Evolutionary conservation across 2,329 filamentous ascomycete species (phyloP).

Genomic region (Pleoardoris graminearum): DNA sequence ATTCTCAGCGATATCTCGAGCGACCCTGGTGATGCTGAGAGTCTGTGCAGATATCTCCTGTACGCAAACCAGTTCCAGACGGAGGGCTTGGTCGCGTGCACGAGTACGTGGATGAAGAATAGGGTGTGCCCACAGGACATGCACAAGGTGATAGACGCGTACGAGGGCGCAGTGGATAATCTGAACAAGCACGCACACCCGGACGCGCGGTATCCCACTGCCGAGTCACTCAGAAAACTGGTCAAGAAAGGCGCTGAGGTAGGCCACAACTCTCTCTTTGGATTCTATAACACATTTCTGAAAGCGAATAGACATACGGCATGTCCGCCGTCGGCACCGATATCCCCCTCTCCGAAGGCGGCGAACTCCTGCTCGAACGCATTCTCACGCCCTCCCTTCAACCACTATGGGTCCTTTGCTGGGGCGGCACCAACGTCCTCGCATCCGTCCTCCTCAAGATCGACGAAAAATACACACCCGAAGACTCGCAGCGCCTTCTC

Average conservation of each 20-base stretch:
- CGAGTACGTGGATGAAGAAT: conserved; percentile 47
- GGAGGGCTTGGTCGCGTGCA: conserved; percentile 45
- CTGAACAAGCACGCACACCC: conserved; percentile 54
- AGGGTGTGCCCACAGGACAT: conserved; percentile 41
- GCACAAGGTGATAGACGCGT: conserved; percentile 42
- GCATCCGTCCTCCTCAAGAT: conserved; percentile 54
- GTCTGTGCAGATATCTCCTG: conserved; percentile 43
- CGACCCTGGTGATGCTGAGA: conserved; percentile 47
- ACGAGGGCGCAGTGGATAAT: conserved; percentile 46
- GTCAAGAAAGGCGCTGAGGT: conserved; percentile 41
- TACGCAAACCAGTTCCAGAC: conserved; percentile 47
- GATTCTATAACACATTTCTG: too few relatives aligned
- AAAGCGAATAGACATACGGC: conserved; percentile 37
- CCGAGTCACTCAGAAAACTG: conserved; percentile 28
- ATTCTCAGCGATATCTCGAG: conserved; percentile 48
- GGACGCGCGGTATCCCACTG: conserved; percentile 35
- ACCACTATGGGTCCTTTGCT: conserved; percentile 57
- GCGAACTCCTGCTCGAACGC: conserved; percentile 50
- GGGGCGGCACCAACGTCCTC: conserved; percentile 59
- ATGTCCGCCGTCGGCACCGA: conserved; percentile 42
- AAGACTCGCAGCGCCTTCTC: conserved; percentile 38
- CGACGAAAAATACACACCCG: conserved; percentile 34
- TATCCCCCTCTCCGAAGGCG: conserved; percentile 48
- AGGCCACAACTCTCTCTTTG: not conserved
- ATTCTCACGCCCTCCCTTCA: conserved; percentile 45